These are phyloP conservation scores for Acanthochlamys bracteata DNA, from an alignment of 106 monocot species.

Conservation along the genomic window DNA sequence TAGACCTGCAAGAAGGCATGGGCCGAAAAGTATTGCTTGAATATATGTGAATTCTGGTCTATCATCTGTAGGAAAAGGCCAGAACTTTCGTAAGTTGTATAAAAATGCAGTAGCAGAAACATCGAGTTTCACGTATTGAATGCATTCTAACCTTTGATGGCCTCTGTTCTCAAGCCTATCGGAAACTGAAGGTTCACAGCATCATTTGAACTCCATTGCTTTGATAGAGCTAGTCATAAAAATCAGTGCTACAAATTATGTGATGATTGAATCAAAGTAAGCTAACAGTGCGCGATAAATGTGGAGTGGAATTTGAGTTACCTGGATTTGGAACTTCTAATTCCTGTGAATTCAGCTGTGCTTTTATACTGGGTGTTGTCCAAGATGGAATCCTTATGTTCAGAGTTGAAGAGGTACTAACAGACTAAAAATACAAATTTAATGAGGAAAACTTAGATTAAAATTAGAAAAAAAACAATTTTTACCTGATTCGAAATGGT, in stretches of 20 bases:
- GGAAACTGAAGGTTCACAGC: constrained; percentile 48
- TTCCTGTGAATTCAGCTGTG: constrained; percentile 40
- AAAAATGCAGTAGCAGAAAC: neutral
- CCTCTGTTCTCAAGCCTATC: constrained; percentile 55
- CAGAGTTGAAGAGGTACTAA: constrained; percentile 31
- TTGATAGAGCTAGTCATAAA: constrained; percentile 26
- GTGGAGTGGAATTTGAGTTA: constrained; percentile 2
- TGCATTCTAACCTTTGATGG: constrained; percentile 51
- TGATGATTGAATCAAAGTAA: neutral
- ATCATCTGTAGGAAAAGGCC: constrained; percentile 47
- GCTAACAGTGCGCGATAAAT: neutral
- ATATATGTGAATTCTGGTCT: constrained; percentile 58
- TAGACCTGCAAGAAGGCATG: constrained; percentile 81
- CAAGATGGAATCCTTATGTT: constrained; percentile 69
- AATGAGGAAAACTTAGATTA: neutral
- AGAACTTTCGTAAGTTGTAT: neutral
- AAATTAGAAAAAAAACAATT: neutral
- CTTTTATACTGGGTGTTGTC: constrained; percentile 43
- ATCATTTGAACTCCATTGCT: constrained; percentile 56
- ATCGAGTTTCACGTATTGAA: neutral
- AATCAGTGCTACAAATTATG: neutral
- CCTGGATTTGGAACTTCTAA: constrained; percentile 30
- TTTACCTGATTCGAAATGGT: constrained; percentile 40
- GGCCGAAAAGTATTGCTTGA: constrained; percentile 72
- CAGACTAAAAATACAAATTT: constrained; percentile 16